phyloP scores from a whole-genome alignment of 192 early-diverging fungal species.

The Coemansia biformis region DNA sequence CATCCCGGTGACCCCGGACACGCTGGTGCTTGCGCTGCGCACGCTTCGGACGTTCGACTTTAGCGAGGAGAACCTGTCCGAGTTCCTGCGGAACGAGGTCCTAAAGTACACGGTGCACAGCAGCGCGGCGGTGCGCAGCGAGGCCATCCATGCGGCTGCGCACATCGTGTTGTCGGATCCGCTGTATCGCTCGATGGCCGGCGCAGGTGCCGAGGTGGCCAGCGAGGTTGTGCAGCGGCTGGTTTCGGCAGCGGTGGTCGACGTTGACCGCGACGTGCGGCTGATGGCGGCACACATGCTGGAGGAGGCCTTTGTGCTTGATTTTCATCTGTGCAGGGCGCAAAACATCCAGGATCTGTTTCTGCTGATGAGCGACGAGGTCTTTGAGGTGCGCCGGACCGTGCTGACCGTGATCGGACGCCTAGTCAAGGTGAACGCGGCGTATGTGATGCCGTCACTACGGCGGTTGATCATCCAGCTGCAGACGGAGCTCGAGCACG shows the following conservation, averaged over 20 bases:
- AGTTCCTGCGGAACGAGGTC: conserved; percentile 82
- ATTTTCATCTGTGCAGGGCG: conserved; percentile 85
- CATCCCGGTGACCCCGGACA: conserved; percentile 33
- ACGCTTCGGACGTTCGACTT: conserved; percentile 90
- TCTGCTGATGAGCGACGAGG: conserved; percentile 89
- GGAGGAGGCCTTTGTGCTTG: conserved; percentile 64
- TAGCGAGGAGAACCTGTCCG: conserved; percentile 73
- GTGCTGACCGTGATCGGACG: conserved; percentile 84
- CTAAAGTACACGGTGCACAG: conserved; percentile 81
- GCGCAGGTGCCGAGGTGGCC: conserved; percentile 75
- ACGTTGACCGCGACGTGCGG: conserved; percentile 50
- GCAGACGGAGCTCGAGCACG: conserved; percentile 88
- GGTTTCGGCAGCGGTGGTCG: conserved; percentile 81
- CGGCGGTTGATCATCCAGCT: conserved; percentile 87
- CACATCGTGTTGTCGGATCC: conserved; percentile 80
- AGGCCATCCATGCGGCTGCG: conserved; percentile 71
- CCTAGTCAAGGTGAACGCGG: conserved; percentile 86
- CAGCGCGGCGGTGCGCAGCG: conserved; percentile 68
- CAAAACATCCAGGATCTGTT: conserved; percentile 88
- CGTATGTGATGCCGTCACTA: conserved; percentile 90
- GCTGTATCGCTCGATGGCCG: conserved; percentile 72
- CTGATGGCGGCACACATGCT: conserved; percentile 40
- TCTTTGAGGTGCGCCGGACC: conserved; percentile 80
- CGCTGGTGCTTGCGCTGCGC: conserved; percentile 74
- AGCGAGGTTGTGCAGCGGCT: conserved; percentile 83